phyloP scores from a whole-genome alignment of 2,329 filamentous ascomycete genomes.

The Xylaria digitata region DNA sequence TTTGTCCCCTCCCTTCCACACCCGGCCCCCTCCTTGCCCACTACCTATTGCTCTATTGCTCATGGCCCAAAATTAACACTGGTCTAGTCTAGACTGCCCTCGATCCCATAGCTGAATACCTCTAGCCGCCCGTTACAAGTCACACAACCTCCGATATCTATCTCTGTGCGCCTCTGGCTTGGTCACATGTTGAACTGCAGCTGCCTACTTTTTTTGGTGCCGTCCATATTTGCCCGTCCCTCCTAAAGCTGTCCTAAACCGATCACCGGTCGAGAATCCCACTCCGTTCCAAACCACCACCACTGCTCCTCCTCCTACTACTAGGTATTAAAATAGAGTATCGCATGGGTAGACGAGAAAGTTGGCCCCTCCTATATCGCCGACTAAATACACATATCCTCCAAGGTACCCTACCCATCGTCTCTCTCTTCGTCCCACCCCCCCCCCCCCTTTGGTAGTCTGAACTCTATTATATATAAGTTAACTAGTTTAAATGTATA shows the following conservation, averaged over 20 bases:
- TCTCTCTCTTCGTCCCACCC: not conserved
- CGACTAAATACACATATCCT: not conserved
- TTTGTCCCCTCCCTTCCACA: conserved; percentile 1
- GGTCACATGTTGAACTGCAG: conserved; percentile 23
- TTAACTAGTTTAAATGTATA: too few relatives aligned
- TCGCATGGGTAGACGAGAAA: not conserved
- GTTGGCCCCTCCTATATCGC: not conserved
- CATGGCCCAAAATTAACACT: too few relatives aligned
- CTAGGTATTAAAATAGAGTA: not conserved
- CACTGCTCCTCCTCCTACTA: too few relatives aligned
- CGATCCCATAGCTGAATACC: not conserved
- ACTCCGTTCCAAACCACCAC: not conserved
- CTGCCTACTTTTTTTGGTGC: conserved; percentile 11
- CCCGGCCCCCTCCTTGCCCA: too few relatives aligned
- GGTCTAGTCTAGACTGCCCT: conserved; percentile 1
- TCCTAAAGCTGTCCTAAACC: not conserved
- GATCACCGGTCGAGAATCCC: conserved; percentile 15
- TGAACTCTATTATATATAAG: not conserved
- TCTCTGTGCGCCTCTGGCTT: conserved; percentile 2
- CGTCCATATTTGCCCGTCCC: conserved; percentile 13
- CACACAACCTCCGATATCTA: conserved; percentile 6
- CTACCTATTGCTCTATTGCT: too few relatives aligned
- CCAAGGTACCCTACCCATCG: conserved; percentile 13
- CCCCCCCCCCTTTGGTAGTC: too few relatives aligned
- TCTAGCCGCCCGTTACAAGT: conserved; percentile 7